Conservation (phyloP, 2,329 filamentous ascomycete species). For the Cadophora sp. region DNA sequence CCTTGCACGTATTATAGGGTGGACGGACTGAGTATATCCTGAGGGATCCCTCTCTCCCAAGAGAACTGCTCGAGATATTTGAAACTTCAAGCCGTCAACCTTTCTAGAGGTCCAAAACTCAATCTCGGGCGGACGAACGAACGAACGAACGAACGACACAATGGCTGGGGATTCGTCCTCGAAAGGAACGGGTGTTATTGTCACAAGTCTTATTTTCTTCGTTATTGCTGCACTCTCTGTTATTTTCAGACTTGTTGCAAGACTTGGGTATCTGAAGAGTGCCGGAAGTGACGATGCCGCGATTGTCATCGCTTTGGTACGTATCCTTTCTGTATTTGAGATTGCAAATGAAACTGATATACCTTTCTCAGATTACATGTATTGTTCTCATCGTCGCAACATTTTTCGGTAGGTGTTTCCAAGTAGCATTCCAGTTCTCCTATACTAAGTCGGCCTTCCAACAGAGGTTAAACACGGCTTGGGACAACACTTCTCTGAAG, state of each 20-base stretch:
- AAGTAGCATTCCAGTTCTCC: background rate
- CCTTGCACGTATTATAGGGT: background rate
- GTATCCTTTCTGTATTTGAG: background rate
- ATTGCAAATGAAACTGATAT: background rate
- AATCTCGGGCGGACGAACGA: slow-evolving; percentile 1
- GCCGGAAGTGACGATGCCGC: slow-evolving; percentile 31
- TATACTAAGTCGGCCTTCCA: background rate
- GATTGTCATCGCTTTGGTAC: slow-evolving; percentile 33
- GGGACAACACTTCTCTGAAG: slow-evolving; percentile 36
- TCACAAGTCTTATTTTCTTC: slow-evolving; percentile 12
- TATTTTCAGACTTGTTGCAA: slow-evolving; percentile 26
- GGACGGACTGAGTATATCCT: background rate
- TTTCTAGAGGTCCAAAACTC: too few relatives aligned
- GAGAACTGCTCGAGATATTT: background rate
- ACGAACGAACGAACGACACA: background rate
- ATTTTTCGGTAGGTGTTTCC: slow-evolving; percentile 2
- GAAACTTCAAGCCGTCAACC: background rate
- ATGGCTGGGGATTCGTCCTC: slow-evolving; percentile 8
- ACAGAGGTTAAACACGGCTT: slow-evolving; percentile 40
- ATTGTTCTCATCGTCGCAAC: slow-evolving; percentile 21
- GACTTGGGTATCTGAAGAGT: slow-evolving; percentile 29
- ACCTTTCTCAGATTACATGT: slow-evolving; percentile 14
- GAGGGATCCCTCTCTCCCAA: background rate
- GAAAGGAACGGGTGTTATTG: slow-evolving; percentile 4
- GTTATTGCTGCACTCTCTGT: slow-evolving; percentile 23